phyloP scores from a whole-genome alignment of 2,329 filamentous ascomycete species.

The Ciborinia camelliae region DNA sequence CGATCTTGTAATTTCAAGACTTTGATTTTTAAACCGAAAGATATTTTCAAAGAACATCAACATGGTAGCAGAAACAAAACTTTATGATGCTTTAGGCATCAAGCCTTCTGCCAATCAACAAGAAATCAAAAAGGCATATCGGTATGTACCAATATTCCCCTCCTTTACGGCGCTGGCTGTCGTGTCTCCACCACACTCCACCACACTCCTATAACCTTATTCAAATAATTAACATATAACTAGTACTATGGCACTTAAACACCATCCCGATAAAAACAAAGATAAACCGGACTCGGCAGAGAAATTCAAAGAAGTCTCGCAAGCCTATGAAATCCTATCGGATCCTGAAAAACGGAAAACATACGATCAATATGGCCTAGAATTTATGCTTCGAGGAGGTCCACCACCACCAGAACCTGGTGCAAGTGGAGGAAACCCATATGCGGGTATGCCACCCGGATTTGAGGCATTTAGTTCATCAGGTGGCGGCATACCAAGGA shows the following conservation, averaged over 20 bases:
- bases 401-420: constrained; percentile 60
- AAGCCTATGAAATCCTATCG: constrained; percentile 96
- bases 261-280: constrained; percentile 97
- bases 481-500: constrained; percentile 49
- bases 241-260: constrained; percentile 85
- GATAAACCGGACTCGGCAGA: constrained; percentile 80
- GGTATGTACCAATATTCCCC: constrained; percentile 50
- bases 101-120: constrained; percentile 80
- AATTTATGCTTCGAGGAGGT: constrained; percentile 83
- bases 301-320: constrained; percentile 97
- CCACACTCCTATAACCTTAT: not conserved
- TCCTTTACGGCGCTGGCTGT: not conserved
- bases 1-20: not conserved
- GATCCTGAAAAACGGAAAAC: constrained; percentile 95
- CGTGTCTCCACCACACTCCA: constrained; percentile 7
- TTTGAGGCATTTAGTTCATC: constrained; percentile 47
- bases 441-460: constrained; percentile 55
- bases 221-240: constrained; percentile 23
- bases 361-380: constrained; percentile 92
- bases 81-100: constrained; percentile 83
- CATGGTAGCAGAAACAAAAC: constrained; percentile 94
- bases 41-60: constrained; percentile 21
- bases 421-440: constrained; percentile 55
- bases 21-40: not conserved
- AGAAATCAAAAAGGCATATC: constrained; percentile 95